Percentiles rank a stretch among this genome's conserved stretches.
Evolutionary conservation across 1,284 basidiomycete species (phyloP).

Genomic region (Inonotus obliquus): DNA sequence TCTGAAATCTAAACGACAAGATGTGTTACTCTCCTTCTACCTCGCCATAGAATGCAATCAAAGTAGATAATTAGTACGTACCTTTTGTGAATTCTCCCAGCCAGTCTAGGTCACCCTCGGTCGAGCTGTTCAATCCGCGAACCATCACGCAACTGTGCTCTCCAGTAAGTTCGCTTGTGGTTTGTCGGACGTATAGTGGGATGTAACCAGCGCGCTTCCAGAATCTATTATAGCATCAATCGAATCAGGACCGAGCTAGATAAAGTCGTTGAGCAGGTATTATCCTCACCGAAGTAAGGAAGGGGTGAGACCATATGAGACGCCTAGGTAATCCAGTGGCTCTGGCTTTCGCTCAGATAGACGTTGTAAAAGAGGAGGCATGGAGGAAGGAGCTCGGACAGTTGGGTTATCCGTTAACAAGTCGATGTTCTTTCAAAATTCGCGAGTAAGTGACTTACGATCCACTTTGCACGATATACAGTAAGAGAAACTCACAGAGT

Average conservation of each 20-base stretch:
- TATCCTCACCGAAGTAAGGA: slow-evolving; percentile 72
- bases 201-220: slow-evolving; percentile 94
- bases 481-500: slow-evolving; percentile 43
- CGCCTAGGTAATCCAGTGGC: slow-evolving; percentile 90
- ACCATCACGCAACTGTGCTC: slow-evolving; percentile 97
- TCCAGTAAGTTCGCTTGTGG: slow-evolving; percentile 91
- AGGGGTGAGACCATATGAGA: slow-evolving; percentile 92
- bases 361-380: slow-evolving; percentile 93
- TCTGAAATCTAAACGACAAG: slow-evolving; percentile 71
- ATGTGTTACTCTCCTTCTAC: not conserved
- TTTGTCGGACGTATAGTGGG: slow-evolving; percentile 92
- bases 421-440: slow-evolving; percentile 35
- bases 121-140: slow-evolving; percentile 70
- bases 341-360: slow-evolving; percentile 91
- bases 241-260: not conserved
- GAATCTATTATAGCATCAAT: slow-evolving; percentile 50
- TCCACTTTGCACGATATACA: not conserved
- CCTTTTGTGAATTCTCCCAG: slow-evolving; percentile 87
- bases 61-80: slow-evolving; percentile 30
- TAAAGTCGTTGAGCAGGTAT: not conserved
- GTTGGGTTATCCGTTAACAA: slow-evolving; percentile 74
- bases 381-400: slow-evolving; percentile 70
- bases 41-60: not conserved
- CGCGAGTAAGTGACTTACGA: not conserved
- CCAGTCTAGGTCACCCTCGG: slow-evolving; percentile 69